Base-by-base conservation (phyloP, 2,329 filamentous ascomycete species). In the Whalleya microplaca region DNA sequence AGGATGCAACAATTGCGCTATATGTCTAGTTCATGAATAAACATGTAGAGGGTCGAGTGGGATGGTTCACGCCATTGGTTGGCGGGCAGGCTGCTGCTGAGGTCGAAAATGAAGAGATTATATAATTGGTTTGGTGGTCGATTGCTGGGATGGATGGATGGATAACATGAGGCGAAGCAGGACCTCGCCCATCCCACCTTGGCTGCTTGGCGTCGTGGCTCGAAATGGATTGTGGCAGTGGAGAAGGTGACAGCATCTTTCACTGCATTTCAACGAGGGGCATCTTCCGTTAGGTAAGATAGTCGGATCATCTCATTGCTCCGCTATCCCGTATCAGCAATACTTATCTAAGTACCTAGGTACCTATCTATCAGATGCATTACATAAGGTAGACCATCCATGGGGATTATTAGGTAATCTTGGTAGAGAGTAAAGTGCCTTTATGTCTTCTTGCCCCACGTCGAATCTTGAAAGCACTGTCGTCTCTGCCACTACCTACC, bases 1-100 rank as follows among this genome's bases (percentile, higher is more conserved):
- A 53, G 58, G 48, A 49, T 59, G 45, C 18, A 53, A 59, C 27
- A 12, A 12, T 6, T 51, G 55, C 57, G 59, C 61, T 51, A 59
- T 14, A 56, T 52, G 19, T 19, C 50, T 45, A 48, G 42, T 29
- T 51, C 37, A 52, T 58, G 55, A 53, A 52, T 63, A 58, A 46
- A 58, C 42, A 54, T 61, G 41, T 32, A 37, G 21, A 49, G 2
- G 51, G 46, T 20, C 21, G 42, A 48, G 14, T 16, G 45, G 27
- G 48, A 58, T 56, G 49, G 52, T 42, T 49, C 14, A 50, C 47
- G 40, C 43, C 53, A 56, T 55, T 58, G 43, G 20, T 23, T 18
- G 52, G 53, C 57, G 41, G 18, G 23, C 46, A 46, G 16, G 42
- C 21, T 47, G 42, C 37, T 41, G 47, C 27, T n/a, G n/a, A n/a